phyloP scores from a whole-genome alignment of 2,329 filamentous ascomycete species.

The Pestalotiopsis sp. region DNA sequence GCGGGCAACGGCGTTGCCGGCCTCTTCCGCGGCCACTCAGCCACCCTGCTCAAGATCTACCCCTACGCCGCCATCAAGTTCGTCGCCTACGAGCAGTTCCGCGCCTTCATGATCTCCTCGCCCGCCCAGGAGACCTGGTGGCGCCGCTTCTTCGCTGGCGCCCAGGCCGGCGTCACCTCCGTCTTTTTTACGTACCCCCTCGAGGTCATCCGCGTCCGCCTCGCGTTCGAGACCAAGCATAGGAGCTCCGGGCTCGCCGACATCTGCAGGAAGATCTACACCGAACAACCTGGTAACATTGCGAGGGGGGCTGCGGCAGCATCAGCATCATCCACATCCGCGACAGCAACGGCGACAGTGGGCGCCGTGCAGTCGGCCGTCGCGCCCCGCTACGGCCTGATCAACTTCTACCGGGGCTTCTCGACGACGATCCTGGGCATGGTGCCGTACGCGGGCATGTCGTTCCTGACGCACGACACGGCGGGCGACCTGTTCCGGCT shows the following conservation, averaged over 20 bases:
- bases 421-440: constrained; percentile 88
- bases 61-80: constrained; percentile 99
- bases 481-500: constrained; percentile 81
- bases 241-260: constrained; percentile 69
- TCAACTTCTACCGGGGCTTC: constrained; percentile 96
- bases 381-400: constrained; percentile 67
- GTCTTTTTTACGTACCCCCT: constrained; percentile 97
- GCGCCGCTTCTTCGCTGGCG: constrained; percentile 74
- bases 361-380: constrained; percentile 49
- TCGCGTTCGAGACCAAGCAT: constrained; percentile 92
- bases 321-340: constrained; percentile 30
- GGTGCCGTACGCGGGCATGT: constrained; percentile 94
- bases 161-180: constrained; percentile 79
- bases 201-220: constrained; percentile 86
- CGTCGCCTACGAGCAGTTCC: constrained; percentile 94
- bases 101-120: constrained; percentile 72
- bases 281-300: constrained; percentile 61
- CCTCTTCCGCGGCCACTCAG: constrained; percentile 91
- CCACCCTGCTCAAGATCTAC: constrained; percentile 91
- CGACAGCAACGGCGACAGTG: constrained; percentile 42
- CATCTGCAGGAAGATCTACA: constrained; percentile 86
- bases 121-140: constrained; percentile 76
- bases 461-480: constrained; percentile 93
- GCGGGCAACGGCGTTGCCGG: constrained; percentile 71
- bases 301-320: constrained; percentile 34